Evolutionary conservation across 2,329 filamentous ascomycete genomes (phyloP).

Genomic region (Nothophaeocryptopus gaeumannii): DNA sequence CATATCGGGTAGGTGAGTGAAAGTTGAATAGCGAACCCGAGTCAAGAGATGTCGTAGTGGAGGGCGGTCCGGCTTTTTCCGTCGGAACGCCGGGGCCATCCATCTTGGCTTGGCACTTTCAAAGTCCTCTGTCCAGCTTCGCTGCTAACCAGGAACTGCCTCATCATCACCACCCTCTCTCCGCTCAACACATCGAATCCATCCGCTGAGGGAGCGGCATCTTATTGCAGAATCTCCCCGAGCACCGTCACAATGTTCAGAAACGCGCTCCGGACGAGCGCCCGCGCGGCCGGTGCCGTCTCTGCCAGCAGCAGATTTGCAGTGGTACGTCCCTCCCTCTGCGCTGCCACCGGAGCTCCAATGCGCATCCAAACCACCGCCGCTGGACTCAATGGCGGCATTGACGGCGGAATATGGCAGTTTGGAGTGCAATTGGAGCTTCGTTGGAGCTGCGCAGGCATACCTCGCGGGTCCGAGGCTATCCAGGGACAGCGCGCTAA

Average conservation of each 20-base stretch:
- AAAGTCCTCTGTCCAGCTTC: too few relatives aligned
- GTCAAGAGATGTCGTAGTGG: too few relatives aligned
- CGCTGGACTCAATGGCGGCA: conserved; percentile 40
- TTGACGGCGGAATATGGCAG: conserved; percentile 41
- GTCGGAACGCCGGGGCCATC: too few relatives aligned
- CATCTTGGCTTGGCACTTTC: too few relatives aligned
- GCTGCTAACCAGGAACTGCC: too few relatives aligned
- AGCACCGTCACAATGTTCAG: conserved; percentile 74
- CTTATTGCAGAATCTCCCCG: conserved; percentile 39
- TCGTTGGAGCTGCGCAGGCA: conserved; percentile 36
- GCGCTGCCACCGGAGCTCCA: conserved; percentile 46
- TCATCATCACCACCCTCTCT: conserved; percentile 27
- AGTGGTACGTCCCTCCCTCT: conserved; percentile 69
- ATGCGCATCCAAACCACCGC: conserved; percentile 34
- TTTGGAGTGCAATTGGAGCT: conserved; percentile 34
- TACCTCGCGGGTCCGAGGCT: conserved; percentile 24
- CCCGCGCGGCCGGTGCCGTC: conserved; percentile 90
- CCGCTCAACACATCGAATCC: conserved; percentile 22
- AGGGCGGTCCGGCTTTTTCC: too few relatives aligned
- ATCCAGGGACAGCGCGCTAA: conserved; percentile 44
- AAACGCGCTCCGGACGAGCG: conserved; percentile 95
- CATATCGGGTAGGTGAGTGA: too few relatives aligned
- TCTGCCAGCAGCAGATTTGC: conserved; percentile 88
- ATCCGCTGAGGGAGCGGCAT: conserved; percentile 33
- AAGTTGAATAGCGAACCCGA: too few relatives aligned